A percentile compares a stretch with the other conserved stretches of the same genome.
Evolutionary conservation across 2,329 filamentous ascomycete species (phyloP).

Genomic region (Fusarium irregulare): DNA sequence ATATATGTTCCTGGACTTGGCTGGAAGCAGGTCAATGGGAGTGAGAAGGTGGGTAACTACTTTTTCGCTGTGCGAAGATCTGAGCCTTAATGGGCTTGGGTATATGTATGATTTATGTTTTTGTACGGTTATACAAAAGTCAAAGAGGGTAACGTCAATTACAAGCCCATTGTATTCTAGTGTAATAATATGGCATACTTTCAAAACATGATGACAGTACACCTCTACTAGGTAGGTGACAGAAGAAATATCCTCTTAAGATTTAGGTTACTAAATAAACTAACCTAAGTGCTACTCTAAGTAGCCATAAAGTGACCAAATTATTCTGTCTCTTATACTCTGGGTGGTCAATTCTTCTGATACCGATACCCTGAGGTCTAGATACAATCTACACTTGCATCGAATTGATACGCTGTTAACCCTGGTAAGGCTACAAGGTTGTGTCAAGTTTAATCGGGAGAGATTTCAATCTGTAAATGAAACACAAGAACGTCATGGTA

Average conservation of each 20-base stretch:
- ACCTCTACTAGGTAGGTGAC: background rate
- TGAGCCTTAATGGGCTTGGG: slow-evolving; percentile 20
- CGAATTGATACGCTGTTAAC: background rate
- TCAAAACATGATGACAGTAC: background rate
- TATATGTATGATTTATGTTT: slow-evolving; percentile 25
- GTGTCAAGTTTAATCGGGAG: background rate
- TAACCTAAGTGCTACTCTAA: too few relatives aligned
- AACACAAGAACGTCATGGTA: slow-evolving; percentile 3
- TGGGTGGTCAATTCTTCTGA: too few relatives aligned
- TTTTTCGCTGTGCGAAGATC: slow-evolving; percentile 83
- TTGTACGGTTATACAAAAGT: slow-evolving; percentile 9
- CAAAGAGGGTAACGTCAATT: background rate
- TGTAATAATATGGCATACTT: slow-evolving; percentile 15
- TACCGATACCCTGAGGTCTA: too few relatives aligned
- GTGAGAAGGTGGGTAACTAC: slow-evolving; percentile 92
- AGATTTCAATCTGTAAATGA: background rate
- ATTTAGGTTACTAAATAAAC: too few relatives aligned
- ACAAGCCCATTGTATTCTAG: slow-evolving; percentile 28
- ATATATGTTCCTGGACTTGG: slow-evolving; percentile 91
- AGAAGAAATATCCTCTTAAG: too few relatives aligned
- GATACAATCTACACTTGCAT: background rate
- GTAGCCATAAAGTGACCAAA: too few relatives aligned
- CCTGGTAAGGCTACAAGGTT: background rate
- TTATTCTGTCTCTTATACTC: too few relatives aligned
- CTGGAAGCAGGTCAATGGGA: slow-evolving; percentile 84